Conservation (phyloP, 2,329 filamentous ascomycete species). For the Pseudogymnoascus sp. region DNA sequence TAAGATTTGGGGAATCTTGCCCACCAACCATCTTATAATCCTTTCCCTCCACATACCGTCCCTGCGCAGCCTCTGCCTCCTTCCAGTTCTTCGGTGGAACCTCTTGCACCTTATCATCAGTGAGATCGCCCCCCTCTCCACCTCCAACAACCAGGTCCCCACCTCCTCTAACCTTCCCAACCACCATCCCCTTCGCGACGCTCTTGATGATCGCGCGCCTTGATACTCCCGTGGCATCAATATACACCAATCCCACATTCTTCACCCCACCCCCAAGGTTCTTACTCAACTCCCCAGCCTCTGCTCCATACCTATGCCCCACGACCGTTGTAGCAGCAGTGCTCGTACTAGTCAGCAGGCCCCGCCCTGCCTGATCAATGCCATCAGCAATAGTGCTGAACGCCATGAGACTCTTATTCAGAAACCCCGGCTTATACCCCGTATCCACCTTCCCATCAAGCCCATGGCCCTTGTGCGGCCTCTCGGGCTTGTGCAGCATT, state of each 20-base stretch:
- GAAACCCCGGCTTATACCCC: slow-evolving; percentile 75
- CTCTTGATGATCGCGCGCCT: slow-evolving; percentile 84
- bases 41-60: slow-evolving; percentile 17
- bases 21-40: slow-evolving; percentile 22
- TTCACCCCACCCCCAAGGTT: slow-evolving; percentile 79
- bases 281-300: slow-evolving; percentile 70
- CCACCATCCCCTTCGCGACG: slow-evolving; percentile 93
- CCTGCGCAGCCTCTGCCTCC: slow-evolving; percentile 21
- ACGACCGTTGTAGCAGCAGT: slow-evolving; percentile 78
- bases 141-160: slow-evolving; percentile 67
- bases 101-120: slow-evolving; percentile 1
- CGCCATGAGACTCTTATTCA: slow-evolving; percentile 95
- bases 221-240: slow-evolving; percentile 89
- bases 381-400: slow-evolving; percentile 93
- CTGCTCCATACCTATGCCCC: slow-evolving; percentile 76
- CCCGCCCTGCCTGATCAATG: slow-evolving; percentile 77
- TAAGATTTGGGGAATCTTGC: slow-evolving; percentile 20
- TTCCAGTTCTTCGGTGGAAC: slow-evolving; percentile 18
- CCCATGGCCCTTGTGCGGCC: slow-evolving; percentile 53
- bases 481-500: slow-evolving; percentile 53
- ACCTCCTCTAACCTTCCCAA: slow-evolving; percentile 67
- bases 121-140: slow-evolving; percentile 25
- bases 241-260: slow-evolving; percentile 95
- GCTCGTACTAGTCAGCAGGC: slow-evolving; percentile 64
- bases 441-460: slow-evolving; percentile 54